Percentiles rank a stretch among this genome's conserved stretches.
These are phyloP conservation scores for Hyaloscypha bicolor DNA, from an alignment of 495 filamentous ascomycete species.

Conservation along the genomic window DNA sequence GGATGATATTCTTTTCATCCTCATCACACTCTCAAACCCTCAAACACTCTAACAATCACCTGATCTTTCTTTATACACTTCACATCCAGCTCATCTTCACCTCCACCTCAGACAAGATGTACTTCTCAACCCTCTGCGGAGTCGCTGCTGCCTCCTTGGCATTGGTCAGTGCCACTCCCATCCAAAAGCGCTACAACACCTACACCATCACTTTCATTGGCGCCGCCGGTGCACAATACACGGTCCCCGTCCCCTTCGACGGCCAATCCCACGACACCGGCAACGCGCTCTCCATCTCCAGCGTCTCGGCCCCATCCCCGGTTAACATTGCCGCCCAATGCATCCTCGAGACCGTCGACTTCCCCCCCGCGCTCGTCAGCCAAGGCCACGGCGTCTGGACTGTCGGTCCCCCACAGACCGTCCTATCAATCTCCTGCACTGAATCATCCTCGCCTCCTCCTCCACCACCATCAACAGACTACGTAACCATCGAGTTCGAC, in stretches of 20 bases:
- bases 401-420: slow-evolving; percentile 28
- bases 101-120: slow-evolving; percentile 18
- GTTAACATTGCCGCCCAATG: slow-evolving; percentile 18
- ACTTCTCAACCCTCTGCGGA: slow-evolving; percentile 16
- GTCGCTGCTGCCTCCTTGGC: slow-evolving; percentile 14
- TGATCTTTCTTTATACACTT: background rate
- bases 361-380: slow-evolving; percentile 23
- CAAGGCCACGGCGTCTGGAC: slow-evolving; percentile 18
- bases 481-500: slow-evolving; percentile 26
- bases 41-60: slow-evolving; percentile 6
- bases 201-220: slow-evolving; percentile 20
- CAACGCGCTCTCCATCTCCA: slow-evolving; percentile 30
- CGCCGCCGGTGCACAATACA: slow-evolving; percentile 23
- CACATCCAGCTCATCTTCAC: background rate
- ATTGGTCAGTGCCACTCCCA: slow-evolving; percentile 14
- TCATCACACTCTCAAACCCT: slow-evolving; percentile 4
- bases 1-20: background rate
- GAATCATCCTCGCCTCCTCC: background rate
- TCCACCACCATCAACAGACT: slow-evolving; percentile 6
- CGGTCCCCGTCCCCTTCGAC: slow-evolving; percentile 24
- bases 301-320: slow-evolving; percentile 9
- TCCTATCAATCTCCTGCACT: slow-evolving; percentile 24
- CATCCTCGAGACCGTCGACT: slow-evolving; percentile 27
- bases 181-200: background rate
- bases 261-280: slow-evolving; percentile 12